A percentile compares a stretch with the other conserved stretches of the same genome.
Evolutionary conservation across 2,329 filamentous ascomycete species (phyloP).

Genomic region (Tolypocladium cylindrosporum): DNA sequence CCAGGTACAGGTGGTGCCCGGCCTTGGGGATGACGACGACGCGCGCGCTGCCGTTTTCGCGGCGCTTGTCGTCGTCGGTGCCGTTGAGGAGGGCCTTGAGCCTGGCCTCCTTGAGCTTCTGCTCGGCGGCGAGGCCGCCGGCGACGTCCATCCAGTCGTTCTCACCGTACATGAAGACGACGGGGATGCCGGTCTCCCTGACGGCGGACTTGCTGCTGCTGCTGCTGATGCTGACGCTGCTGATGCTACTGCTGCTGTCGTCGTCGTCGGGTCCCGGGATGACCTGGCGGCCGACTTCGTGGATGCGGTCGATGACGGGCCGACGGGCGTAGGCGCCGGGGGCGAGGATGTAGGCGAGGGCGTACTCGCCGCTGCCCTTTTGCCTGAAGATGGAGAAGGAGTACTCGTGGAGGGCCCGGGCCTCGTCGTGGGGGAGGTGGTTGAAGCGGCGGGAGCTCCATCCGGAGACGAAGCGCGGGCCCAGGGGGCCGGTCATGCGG

Average conservation of each 20-base stretch:
- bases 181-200: slow-evolving; percentile 59
- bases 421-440: slow-evolving; percentile 71
- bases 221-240: background rate
- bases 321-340: slow-evolving; percentile 86
- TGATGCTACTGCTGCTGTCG: slow-evolving; percentile 1
- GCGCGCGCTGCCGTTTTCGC: slow-evolving; percentile 72
- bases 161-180: slow-evolving; percentile 94
- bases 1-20: slow-evolving; percentile 50
- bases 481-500: slow-evolving; percentile 78
- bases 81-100: slow-evolving; percentile 48
- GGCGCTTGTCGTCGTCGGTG: slow-evolving; percentile 55
- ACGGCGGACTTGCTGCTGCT: background rate
- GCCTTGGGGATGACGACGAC: slow-evolving; percentile 64
- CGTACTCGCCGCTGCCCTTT: slow-evolving; percentile 87
- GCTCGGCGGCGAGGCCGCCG: slow-evolving; percentile 69
- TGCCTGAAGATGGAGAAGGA: slow-evolving; percentile 91
- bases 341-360: slow-evolving; percentile 81
- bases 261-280: slow-evolving; percentile 21
- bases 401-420: slow-evolving; percentile 81
- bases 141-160: slow-evolving; percentile 98
- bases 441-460: slow-evolving; percentile 93
- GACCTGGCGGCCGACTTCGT: slow-evolving; percentile 71
- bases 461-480: slow-evolving; percentile 83
- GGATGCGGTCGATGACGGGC: slow-evolving; percentile 78
- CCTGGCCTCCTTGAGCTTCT: slow-evolving; percentile 65